Conservation (phyloP, 352 stramenopile species). For the Pythium catenulatum region DNA sequence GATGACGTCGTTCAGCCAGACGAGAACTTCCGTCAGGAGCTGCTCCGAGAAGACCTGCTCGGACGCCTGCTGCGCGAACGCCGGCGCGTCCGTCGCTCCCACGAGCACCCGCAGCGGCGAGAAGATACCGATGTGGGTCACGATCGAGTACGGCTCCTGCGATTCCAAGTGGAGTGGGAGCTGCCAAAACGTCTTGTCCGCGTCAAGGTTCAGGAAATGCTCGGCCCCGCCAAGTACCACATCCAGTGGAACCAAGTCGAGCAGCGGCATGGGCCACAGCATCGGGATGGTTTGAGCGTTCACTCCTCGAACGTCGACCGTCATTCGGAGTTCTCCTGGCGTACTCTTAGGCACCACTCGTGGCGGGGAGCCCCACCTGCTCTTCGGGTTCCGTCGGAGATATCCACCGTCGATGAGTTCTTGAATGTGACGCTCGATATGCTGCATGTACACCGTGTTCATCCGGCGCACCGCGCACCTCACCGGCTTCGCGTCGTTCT, state of each 20-base stretch:
- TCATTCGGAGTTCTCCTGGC: neutral
- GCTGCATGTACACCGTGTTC: neutral
- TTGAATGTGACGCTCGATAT: neutral
- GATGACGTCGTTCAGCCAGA: no score
- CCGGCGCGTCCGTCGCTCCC: slow-evolving; percentile 34
- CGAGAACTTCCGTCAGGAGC: no score
- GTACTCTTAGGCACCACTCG: neutral
- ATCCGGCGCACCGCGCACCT: neutral
- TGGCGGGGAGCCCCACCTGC: neutral
- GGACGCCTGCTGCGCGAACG: neutral
- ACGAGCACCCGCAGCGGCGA: slow-evolving; percentile 39
- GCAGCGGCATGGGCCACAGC: slow-evolving; percentile 48
- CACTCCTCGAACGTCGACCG: neutral
- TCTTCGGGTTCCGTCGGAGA: neutral
- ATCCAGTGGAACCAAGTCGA: slow-evolving; percentile 1
- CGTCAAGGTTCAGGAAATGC: slow-evolving; percentile 2
- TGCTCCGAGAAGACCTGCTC: no score
- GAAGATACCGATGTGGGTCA: slow-evolving; percentile 30
- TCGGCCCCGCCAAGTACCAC: neutral
- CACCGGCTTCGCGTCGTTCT: slow-evolving; percentile 17
- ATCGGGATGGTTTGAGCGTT: slow-evolving; percentile 35
- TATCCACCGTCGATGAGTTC: neutral
- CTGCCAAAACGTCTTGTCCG: slow-evolving; percentile 38
- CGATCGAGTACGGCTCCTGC: slow-evolving; percentile 48
- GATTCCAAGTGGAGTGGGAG: slow-evolving; percentile 35